Percentiles rank a stretch among this genome's conserved stretches.
Evolutionary conservation across 305 asterid species (phyloP).

Genomic region (Fraxinus dipetala): DNA sequence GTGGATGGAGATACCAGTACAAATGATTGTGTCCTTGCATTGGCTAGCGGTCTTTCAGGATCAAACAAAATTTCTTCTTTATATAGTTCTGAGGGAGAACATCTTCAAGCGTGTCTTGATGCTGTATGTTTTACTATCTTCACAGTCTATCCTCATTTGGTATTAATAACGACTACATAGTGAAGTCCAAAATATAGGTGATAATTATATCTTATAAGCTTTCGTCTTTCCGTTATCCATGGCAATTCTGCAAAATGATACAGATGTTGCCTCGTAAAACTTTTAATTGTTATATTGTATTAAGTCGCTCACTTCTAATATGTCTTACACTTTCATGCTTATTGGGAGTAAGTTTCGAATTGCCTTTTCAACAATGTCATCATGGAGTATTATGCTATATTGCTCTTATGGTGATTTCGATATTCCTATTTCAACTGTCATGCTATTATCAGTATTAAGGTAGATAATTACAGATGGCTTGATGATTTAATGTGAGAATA

Average conservation of each 20-base stretch:
- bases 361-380: background rate
- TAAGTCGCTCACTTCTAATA: background rate
- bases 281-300: background rate
- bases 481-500: background rate
- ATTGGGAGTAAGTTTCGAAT: conserved; percentile 3
- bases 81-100: conserved; percentile 63
- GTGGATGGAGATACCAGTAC: conserved; percentile 99
- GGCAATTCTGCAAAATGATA: background rate
- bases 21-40: conserved; percentile 91
- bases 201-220: conserved; percentile 2
- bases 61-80: conserved; percentile 66
- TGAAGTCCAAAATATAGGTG: background rate
- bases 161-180: conserved; percentile 3
- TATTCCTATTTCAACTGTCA: background rate
- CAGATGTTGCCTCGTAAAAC: background rate
- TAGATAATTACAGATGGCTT: background rate
- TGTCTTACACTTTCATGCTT: background rate
- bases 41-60: conserved; percentile 97
- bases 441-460: background rate
- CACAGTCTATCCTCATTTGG: conserved; percentile 9
- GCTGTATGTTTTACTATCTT: conserved; percentile 54
- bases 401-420: background rate
- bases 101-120: conserved; percentile 86
- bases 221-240: background rate
- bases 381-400: background rate